phyloP scores from a whole-genome alignment of 805 yeast genomes.

The Yamadazyma phyllophila region DNA sequence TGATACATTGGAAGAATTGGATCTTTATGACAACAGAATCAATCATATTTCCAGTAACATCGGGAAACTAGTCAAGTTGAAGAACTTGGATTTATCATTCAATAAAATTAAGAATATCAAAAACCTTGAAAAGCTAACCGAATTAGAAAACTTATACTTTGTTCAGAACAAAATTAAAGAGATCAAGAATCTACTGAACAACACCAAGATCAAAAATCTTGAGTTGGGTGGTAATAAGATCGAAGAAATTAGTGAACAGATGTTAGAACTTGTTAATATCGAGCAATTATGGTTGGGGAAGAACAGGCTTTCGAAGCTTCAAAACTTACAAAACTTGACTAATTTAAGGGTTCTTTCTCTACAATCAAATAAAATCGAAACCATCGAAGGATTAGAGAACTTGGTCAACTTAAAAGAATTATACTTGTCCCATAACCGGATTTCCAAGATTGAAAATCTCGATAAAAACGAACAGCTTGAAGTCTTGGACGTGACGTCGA shows the following conservation, averaged over 20 bases:
- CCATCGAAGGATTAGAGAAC: constrained; percentile 77
- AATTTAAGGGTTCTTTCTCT: constrained; percentile 78
- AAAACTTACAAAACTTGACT: constrained; percentile 56
- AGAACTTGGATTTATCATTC: constrained; percentile 77
- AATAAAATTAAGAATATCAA: constrained; percentile 85
- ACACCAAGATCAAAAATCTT: constrained; percentile 59
- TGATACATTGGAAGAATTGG: constrained; percentile 68
- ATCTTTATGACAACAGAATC: constrained; percentile 88
- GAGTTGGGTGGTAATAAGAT: constrained; percentile 92
- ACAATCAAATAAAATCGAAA: constrained; percentile 78
- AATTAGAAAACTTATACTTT: constrained; percentile 70
- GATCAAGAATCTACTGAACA: constrained; percentile 62
- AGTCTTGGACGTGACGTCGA: constrained; percentile 80
- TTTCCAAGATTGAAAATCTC: constrained; percentile 71
- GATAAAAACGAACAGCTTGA: constrained; percentile 65
- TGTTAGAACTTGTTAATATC: constrained; percentile 54
- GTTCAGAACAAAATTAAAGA: constrained; percentile 83
- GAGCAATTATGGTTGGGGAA: constrained; percentile 91
- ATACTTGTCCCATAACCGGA: constrained; percentile 82
- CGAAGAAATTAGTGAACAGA: constrained; percentile 51
- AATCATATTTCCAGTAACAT: constrained; percentile 77
- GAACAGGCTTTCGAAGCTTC: constrained; percentile 64
- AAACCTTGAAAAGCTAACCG: constrained; percentile 61
- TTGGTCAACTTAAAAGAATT: constrained; percentile 76
- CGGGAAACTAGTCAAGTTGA: constrained; percentile 55